Evolutionary conservation across 352 stramenopile species (phyloP).

Genomic region (Stephanocyclus meneghinianus): DNA sequence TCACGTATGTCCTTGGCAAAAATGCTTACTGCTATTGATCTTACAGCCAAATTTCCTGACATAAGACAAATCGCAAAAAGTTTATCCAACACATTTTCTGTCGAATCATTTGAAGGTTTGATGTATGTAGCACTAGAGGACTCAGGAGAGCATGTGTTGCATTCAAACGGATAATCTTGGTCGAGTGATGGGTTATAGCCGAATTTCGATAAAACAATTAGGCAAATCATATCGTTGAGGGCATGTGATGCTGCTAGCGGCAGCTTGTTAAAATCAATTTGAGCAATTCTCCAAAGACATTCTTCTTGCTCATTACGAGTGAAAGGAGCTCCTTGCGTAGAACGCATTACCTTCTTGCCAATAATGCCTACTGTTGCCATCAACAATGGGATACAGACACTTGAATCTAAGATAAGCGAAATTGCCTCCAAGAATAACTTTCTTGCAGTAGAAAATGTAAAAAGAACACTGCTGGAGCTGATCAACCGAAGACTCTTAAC

Average conservation of each 20-base stretch:
- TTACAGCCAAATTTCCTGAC: slow-evolving; percentile 44
- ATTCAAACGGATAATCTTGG: slow-evolving; percentile 33
- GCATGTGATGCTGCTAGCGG: slow-evolving; percentile 65
- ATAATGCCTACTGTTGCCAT: slow-evolving; percentile 69
- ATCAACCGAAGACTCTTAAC: slow-evolving; percentile 63
- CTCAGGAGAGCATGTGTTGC: neutral
- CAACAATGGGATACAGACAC: slow-evolving; percentile 70
- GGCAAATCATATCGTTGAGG: slow-evolving; percentile 69
- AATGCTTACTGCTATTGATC: slow-evolving; percentile 34
- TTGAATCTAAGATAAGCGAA: slow-evolving; percentile 68
- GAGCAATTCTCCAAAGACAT: slow-evolving; percentile 70
- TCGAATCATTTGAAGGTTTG: slow-evolving; percentile 12
- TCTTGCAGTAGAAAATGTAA: slow-evolving; percentile 68
- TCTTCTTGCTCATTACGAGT: slow-evolving; percentile 70
- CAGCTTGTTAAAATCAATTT: slow-evolving; percentile 74
- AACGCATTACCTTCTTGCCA: slow-evolving; percentile 62
- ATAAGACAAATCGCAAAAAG: slow-evolving; percentile 45
- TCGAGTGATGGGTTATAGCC: slow-evolving; percentile 37
- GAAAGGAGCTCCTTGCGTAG: slow-evolving; percentile 51
- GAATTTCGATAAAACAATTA: slow-evolving; percentile 56
- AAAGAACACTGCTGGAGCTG: slow-evolving; percentile 49
- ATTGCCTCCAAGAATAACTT: slow-evolving; percentile 71
- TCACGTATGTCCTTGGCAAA: slow-evolving; percentile 33
- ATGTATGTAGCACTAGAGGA: neutral
- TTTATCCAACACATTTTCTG: slow-evolving; percentile 38